phyloP scores from a whole-genome alignment of 1,139 yeast genomes.

The Hanseniaspora sp. region DNA sequence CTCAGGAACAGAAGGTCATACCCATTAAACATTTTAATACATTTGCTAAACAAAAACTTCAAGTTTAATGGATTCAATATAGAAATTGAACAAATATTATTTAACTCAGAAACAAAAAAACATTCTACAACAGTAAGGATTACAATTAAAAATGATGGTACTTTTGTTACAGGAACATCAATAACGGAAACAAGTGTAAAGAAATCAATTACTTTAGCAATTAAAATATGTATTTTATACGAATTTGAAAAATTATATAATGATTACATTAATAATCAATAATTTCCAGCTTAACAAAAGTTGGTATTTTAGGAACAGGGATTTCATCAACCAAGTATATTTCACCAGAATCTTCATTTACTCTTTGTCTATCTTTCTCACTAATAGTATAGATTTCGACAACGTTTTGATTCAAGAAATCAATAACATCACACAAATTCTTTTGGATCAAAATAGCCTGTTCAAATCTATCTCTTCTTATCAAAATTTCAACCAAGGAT shows the following conservation, averaged over 20 bases:
- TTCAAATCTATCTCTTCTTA: conserved; percentile 60
- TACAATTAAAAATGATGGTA: conserved; percentile 4
- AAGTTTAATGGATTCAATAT: conserved; percentile 30
- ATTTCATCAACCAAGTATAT: conserved; percentile 65
- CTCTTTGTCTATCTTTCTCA: conserved; percentile 75
- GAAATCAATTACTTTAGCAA: conserved; percentile 9
- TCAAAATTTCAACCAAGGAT: conserved; percentile 60
- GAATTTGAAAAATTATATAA: background rate
- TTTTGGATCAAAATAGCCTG: conserved; percentile 78
- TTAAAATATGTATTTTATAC: conserved; percentile 1
- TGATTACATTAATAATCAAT: conserved; percentile 8
- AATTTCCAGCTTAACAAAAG: conserved; percentile 30
- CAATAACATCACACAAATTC: conserved; percentile 49
- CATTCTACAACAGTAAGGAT: conserved; percentile 2
- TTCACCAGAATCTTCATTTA: conserved; percentile 71
- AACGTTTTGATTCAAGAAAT: conserved; percentile 45
- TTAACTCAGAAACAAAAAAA: background rate
- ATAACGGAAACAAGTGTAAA: background rate
- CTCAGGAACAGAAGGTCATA: background rate
- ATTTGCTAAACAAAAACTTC: conserved; percentile 27
- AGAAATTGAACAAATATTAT: conserved; percentile 20
- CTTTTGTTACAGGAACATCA: conserved; percentile 8
- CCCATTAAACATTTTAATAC: conserved; percentile 25
- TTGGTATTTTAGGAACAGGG: conserved; percentile 51
- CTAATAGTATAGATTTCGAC: conserved; percentile 69